Conservation (phyloP, 2,329 filamentous ascomycete species). For the Leptographium wingfieldii region DNA sequence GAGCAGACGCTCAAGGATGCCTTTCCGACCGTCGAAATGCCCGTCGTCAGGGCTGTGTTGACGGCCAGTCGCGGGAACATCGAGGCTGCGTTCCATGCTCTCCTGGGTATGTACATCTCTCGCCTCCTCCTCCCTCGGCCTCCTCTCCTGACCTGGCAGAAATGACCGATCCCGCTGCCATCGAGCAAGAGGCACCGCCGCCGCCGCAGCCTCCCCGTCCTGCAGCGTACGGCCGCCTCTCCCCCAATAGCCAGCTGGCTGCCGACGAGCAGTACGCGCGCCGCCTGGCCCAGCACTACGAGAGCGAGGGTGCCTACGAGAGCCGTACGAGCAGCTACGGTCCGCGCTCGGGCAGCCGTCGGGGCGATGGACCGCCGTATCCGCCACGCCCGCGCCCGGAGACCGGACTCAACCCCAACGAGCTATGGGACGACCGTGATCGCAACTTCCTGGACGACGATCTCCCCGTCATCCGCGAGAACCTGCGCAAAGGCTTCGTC, state of each 20-base stretch:
- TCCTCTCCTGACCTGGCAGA: slow-evolving; percentile 29
- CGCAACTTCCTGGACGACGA: slow-evolving; percentile 95
- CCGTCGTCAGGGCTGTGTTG: slow-evolving; percentile 79
- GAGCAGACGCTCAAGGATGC: slow-evolving; percentile 85
- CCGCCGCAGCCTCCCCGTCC: slow-evolving; percentile 70
- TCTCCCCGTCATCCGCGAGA: slow-evolving; percentile 82
- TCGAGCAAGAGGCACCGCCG: slow-evolving; percentile 41
- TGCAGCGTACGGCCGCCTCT: slow-evolving; percentile 37
- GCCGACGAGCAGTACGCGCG: slow-evolving; percentile 82
- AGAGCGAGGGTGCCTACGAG: slow-evolving; percentile 47
- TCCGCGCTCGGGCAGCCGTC: slow-evolving; percentile 3
- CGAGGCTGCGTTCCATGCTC: slow-evolving; percentile 89
- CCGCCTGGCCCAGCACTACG: slow-evolving; percentile 85
- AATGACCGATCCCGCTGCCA: slow-evolving; percentile 68
- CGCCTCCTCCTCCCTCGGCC: not conserved
- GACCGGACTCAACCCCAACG: slow-evolving; percentile 42
- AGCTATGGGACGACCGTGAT: slow-evolving; percentile 55
- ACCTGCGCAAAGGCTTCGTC: slow-evolving; percentile 83
- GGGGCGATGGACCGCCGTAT: slow-evolving; percentile 11
- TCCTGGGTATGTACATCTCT: slow-evolving; percentile 50
- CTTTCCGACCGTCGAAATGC: slow-evolving; percentile 69
- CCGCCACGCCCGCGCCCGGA: slow-evolving; percentile 29
- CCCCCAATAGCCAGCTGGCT: slow-evolving; percentile 68
- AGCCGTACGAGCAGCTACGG: slow-evolving; percentile 36
- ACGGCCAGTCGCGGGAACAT: slow-evolving; percentile 75